Conservation (phyloP, 805 yeast genomes). For the Tetrapisispora namnaoensis region DNA sequence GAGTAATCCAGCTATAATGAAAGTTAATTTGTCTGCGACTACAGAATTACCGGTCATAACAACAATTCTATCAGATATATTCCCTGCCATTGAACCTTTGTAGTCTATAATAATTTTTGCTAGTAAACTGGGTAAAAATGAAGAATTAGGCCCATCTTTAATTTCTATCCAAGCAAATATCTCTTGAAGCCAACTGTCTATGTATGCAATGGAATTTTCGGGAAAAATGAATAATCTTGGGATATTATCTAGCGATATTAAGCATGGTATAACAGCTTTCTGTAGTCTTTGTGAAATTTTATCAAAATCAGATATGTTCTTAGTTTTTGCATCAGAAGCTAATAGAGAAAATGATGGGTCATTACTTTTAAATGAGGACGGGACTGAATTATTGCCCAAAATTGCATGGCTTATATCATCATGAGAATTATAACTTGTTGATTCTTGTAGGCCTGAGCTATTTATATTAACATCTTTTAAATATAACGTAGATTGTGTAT, state of each 20-base stretch:
- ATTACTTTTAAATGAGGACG: neutral
- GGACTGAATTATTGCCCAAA: neutral
- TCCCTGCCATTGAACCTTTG: conserved; percentile 12
- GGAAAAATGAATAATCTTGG: conserved; percentile 33
- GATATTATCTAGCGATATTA: conserved; percentile 24
- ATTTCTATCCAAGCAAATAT: conserved; percentile 35
- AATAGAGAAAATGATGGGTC: neutral
- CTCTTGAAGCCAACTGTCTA: conserved; percentile 33
- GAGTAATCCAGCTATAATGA: conserved; percentile 42
- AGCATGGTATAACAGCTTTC: conserved; percentile 24
- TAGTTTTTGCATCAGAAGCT: conserved; percentile 6
- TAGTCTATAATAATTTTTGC: conserved; percentile 23
- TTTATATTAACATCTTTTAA: neutral
- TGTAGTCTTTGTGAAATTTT: conserved; percentile 21
- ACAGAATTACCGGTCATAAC: conserved; percentile 51
- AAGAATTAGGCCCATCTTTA: conserved; percentile 32
- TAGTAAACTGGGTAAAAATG: conserved; percentile 21
- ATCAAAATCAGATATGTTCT: conserved; percentile 16
- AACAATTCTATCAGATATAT: conserved; percentile 39
- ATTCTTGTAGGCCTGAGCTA: neutral
- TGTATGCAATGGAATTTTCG: conserved; percentile 17
- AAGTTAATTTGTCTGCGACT: conserved; percentile 49
- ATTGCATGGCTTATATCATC: neutral
- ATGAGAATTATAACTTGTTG: neutral
- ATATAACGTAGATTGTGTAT: neutral